Conservation (phyloP, 2,329 filamentous ascomycete genomes). For the Purpureocillium takamizusanense region DNA sequence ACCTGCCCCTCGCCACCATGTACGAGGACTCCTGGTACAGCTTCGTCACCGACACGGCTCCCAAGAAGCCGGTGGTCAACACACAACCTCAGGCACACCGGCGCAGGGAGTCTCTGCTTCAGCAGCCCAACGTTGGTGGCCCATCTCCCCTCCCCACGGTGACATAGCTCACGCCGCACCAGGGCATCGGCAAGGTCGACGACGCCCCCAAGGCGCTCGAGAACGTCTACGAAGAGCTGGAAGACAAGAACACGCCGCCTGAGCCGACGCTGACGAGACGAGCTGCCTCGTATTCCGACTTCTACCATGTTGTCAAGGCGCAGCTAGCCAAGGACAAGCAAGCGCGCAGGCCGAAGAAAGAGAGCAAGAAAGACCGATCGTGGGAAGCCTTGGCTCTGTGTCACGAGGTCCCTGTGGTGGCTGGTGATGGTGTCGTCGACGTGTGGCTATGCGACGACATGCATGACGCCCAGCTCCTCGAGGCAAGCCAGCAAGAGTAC, state of each 20-base stretch:
- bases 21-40: slow-evolving; percentile 83
- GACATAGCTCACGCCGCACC: slow-evolving; percentile 14
- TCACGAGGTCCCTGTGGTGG: slow-evolving; percentile 2
- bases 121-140: slow-evolving; percentile 50
- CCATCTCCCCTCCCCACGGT: slow-evolving; percentile 2
- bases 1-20: slow-evolving; percentile 37
- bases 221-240: slow-evolving; percentile 48
- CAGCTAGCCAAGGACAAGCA: slow-evolving; percentile 43
- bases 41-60: slow-evolving; percentile 55
- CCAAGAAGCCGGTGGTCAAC: slow-evolving; percentile 37
- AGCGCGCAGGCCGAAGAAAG: slow-evolving; percentile 26
- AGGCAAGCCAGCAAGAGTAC: slow-evolving; percentile 80
- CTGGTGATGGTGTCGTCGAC: slow-evolving; percentile 14
- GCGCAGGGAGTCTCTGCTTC: slow-evolving; percentile 61
- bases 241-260: slow-evolving; percentile 50
- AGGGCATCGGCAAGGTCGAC: slow-evolving; percentile 45
- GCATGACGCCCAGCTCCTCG: slow-evolving; percentile 60
- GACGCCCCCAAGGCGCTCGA: slow-evolving; percentile 47
- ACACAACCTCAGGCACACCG: slow-evolving; percentile 43
- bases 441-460: slow-evolving; percentile 12
- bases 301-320: slow-evolving; percentile 54
- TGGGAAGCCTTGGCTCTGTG: slow-evolving; percentile 42
- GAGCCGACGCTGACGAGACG: slow-evolving; percentile 56
- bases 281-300: slow-evolving; percentile 68
- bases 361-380: slow-evolving; percentile 29